Conservation (phyloP, 2,329 filamentous ascomycete genomes). For the Metarhizium anisopliae region DNA sequence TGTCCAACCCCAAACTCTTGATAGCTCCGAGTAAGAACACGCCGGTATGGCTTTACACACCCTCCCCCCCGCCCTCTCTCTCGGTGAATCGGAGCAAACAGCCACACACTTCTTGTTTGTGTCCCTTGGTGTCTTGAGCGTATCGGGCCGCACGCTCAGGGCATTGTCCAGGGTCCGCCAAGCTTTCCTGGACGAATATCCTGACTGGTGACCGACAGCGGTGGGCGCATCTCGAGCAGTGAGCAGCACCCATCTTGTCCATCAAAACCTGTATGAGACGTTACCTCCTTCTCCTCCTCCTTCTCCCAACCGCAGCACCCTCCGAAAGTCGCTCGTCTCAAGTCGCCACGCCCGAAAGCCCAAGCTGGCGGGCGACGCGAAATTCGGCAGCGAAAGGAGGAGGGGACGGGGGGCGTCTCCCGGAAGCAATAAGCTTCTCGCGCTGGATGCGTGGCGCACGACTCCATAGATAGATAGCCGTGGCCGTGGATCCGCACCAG, state of each 20-base stretch:
- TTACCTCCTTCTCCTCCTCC: neutral
- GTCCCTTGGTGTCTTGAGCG: neutral
- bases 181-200: neutral
- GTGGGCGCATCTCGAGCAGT: neutral
- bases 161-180: neutral
- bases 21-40: too few relatives aligned
- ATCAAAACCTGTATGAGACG: neutral
- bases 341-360: neutral
- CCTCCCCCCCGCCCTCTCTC: neutral
- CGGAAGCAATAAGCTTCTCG: neutral
- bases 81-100: neutral
- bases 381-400: neutral
- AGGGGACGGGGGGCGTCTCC: neutral
- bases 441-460: neutral
- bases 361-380: neutral
- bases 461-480: constrained; percentile 1
- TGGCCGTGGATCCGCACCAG: neutral
- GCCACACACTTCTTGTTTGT: neutral
- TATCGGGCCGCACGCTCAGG: neutral
- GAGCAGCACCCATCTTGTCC: neutral
- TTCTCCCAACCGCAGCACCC: neutral
- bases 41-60: neutral
- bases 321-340: neutral
- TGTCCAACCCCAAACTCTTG: neutral
- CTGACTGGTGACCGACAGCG: neutral